Evolutionary conservation across 768 basidiomycete species (phyloP).

Genomic region (Kwoniella sp.): DNA sequence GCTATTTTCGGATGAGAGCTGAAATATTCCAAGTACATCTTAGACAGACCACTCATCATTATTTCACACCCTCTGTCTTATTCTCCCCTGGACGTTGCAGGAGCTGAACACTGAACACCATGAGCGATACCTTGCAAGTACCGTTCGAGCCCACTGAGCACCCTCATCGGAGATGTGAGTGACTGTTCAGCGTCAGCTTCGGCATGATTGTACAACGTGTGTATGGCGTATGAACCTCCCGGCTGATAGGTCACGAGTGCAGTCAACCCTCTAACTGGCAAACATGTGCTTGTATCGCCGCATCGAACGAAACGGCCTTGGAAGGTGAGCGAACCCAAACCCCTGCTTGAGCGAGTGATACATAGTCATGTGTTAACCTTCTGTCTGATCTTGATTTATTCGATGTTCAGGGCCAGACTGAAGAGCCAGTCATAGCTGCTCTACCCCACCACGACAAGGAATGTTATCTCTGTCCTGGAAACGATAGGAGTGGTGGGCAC

Average conservation of each 20-base stretch:
- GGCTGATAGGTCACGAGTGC: no score
- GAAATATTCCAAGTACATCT: no score
- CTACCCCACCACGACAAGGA: constrained; percentile 62
- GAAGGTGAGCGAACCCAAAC: constrained; percentile 56
- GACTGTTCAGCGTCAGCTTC: no score
- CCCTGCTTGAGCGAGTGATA: no score
- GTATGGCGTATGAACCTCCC: no score
- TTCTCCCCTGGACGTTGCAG: no score
- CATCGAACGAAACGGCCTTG: constrained; percentile 90
- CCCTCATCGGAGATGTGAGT: constrained; percentile 52
- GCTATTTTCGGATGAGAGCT: background rate
- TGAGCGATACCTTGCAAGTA: background rate
- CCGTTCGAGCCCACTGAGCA: constrained; percentile 44
- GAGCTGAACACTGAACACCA: background rate
- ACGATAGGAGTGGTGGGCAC: constrained; percentile 70
- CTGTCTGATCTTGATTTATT: no score
- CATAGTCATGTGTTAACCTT: no score
- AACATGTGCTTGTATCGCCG: constrained; percentile 79
- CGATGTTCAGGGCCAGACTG: constrained; percentile 68
- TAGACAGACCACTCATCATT: no score
- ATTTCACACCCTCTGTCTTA: no score
- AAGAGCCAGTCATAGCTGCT: constrained; percentile 62
- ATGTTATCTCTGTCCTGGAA: constrained; percentile 89
- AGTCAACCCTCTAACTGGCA: constrained; percentile 80
- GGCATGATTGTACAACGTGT: no score